Evolutionary conservation across 1,284 basidiomycete genomes (phyloP).

Genomic region (Inonotus hispidus): DNA sequence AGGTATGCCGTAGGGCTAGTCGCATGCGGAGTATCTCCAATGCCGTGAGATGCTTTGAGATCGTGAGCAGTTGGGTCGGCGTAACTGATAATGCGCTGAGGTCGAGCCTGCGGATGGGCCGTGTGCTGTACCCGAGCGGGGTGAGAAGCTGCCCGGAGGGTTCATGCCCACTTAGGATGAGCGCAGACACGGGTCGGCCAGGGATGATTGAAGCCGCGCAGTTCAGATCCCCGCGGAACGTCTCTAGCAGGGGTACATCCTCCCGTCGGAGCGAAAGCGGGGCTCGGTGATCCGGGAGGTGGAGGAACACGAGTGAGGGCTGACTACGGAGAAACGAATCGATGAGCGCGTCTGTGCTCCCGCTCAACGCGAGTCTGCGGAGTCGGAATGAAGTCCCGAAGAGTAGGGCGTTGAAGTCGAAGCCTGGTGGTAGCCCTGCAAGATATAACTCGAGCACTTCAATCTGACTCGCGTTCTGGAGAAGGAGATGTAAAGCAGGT

Average conservation of each 20-base stretch:
- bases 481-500: constrained; percentile 20
- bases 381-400: constrained; percentile 32
- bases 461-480: constrained; percentile 28
- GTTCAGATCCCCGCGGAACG: constrained; percentile 54
- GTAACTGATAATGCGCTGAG: constrained; percentile 54
- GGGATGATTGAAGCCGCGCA: constrained; percentile 55
- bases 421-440: constrained; percentile 30
- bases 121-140: constrained; percentile 40
- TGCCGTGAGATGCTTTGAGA: constrained; percentile 45
- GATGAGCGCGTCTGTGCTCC: constrained; percentile 36
- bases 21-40: constrained; percentile 48
- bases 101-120: constrained; percentile 49
- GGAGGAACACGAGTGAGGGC: constrained; percentile 41
- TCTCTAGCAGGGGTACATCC: constrained; percentile 41
- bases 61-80: constrained; percentile 47
- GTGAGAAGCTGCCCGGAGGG: constrained; percentile 46
- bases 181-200: constrained; percentile 48
- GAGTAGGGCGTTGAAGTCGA: constrained; percentile 26
- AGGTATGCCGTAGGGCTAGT: constrained; percentile 58
- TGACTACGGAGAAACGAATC: constrained; percentile 39
- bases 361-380: constrained; percentile 46
- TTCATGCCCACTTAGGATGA: constrained; percentile 53
- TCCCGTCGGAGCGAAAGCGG: constrained; percentile 32
- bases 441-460: constrained; percentile 54
- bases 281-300: constrained; percentile 43